Percentiles rank a stretch among this genome's conserved stretches.
Evolutionary conservation across 1,284 basidiomycete species (phyloP).

Genomic region (Ceratobasidium theobromae): DNA sequence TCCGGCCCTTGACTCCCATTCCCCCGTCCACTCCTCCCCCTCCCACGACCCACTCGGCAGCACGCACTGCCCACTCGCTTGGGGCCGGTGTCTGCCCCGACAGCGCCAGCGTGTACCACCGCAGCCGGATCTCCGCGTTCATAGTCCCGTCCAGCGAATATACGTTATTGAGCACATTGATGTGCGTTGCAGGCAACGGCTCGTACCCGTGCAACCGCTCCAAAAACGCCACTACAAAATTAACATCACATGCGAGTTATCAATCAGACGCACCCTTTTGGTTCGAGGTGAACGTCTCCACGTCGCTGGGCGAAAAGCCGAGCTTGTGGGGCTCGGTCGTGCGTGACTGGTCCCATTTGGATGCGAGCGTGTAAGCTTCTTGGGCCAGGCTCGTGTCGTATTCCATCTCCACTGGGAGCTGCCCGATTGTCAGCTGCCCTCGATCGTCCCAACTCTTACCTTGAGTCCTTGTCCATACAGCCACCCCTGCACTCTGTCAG

Average conservation of each 20-base stretch:
- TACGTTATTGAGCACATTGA: conserved; percentile 21
- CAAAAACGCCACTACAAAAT: conserved; percentile 34
- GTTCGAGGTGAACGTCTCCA: conserved; percentile 63
- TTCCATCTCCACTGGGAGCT: conserved; percentile 74
- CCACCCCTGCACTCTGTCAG: conserved; percentile 63
- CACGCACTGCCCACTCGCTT: conserved; percentile 51
- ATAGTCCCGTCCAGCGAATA: conserved; percentile 34
- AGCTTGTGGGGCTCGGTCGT: conserved; percentile 50
- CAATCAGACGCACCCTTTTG: conserved; percentile 48
- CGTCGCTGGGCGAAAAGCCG: conserved; percentile 55
- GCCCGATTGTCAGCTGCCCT: background rate
- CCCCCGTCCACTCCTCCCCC: conserved; percentile 42
- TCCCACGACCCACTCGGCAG: conserved; percentile 70
- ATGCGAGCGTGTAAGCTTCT: conserved; percentile 69
- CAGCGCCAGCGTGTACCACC: conserved; percentile 62
- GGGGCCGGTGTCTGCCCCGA: conserved; percentile 52
- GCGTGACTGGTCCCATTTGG: conserved; percentile 74
- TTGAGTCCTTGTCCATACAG: conserved; percentile 78
- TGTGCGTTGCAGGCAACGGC: conserved; percentile 32
- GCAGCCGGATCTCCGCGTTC: conserved; percentile 35
- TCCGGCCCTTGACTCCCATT: conserved; percentile 65
- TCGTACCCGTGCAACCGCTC: conserved; percentile 31
- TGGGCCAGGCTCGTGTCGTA: conserved; percentile 83
- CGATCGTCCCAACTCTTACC: background rate
- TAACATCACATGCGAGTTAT: conserved; percentile 1